Conservation (phyloP, 768 basidiomycete species). For the Fomitopsis serialis region DNA sequence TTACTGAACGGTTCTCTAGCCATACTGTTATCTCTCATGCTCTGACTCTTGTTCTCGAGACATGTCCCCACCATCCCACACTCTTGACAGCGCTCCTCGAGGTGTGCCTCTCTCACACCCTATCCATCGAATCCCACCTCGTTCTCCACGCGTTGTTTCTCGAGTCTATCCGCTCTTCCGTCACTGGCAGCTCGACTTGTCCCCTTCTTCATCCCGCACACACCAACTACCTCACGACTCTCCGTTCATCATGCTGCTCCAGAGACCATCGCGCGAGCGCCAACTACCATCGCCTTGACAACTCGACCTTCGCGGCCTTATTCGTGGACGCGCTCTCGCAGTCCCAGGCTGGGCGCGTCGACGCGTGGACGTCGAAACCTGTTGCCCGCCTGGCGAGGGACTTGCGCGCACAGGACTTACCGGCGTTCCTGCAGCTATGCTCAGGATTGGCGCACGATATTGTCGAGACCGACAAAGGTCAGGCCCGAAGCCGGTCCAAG, state of each 20-base stretch:
- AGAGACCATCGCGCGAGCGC: conserved; percentile 5
- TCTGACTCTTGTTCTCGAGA: conserved; percentile 39
- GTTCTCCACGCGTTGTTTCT: conserved; percentile 39
- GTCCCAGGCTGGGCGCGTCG: conserved; percentile 4
- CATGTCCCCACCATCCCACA: conserved; percentile 42
- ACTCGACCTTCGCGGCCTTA: conserved; percentile 26
- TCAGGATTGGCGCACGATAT: conserved; percentile 19
- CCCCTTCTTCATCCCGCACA: conserved; percentile 39
- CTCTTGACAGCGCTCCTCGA: conserved; percentile 45
- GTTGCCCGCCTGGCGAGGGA: conserved; percentile 30
- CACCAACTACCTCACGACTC: conserved; percentile 39
- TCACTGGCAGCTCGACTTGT: conserved; percentile 11
- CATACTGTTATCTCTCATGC: conserved; percentile 49
- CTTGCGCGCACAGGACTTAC: conserved; percentile 26
- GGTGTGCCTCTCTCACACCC: conserved; percentile 38
- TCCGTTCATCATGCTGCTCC: conserved; percentile 32
- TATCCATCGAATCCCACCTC: conserved; percentile 37
- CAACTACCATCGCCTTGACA: conserved; percentile 19
- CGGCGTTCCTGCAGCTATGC: conserved; percentile 27
- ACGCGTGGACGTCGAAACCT: conserved; percentile 40
- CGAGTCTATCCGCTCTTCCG: conserved; percentile 29
- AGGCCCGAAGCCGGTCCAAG: neutral
- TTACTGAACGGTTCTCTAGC: conserved; percentile 23
- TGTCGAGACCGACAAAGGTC: neutral
- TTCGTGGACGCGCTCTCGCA: conserved; percentile 27